Evolutionary conservation across 1,284 basidiomycete species (phyloP), one percentile per base, ranked within the genome.

Genomic region (Heterobasidion irregulare): DNA sequence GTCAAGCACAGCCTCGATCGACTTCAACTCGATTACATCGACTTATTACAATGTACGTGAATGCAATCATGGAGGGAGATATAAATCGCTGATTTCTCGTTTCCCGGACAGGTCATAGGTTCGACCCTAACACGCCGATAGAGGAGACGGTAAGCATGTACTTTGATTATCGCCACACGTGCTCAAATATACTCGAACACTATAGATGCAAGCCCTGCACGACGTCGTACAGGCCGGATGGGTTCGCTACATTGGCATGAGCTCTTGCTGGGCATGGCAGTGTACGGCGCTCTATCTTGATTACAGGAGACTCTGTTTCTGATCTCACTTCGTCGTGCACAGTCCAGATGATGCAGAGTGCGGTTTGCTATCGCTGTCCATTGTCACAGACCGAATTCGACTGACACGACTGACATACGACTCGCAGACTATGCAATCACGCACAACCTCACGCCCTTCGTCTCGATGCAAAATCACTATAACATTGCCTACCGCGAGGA

Each of bases 381-480:
- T 16, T 8, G 8, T 32, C 7, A 5, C 15, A 44, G 9, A 18
- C 15, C 18, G 12, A 9, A 45, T 34, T 16, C 26, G 26, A 26
- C 49, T 35, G n/a, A 26, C 18, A 10, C 7, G 4, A 12, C 6
- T 18, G 26, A 10, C 2, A 7, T 35, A 67, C 59, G 65, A 26
- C 26, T 66, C 0, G 3, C 52, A 69, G 66, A 65, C 57, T 68
- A 70, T 47, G 66, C 65, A 5, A 65, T 68, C 57, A 56, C 50
- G 10, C 66, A 78, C 65, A 66, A 67, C 45, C 67, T 77, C 47
- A 78, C 75, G 15, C 73, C 72, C 1, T 78, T 77, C 68, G 75
- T 78, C 65, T 72, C 71, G 19, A 80, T 81, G 79, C 79, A 82
- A 59, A 76, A 77, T 64, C 75, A 71, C 54, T 68, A 73, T 61